These are phyloP conservation scores for Irineochytrium annulatum DNA, from an alignment of 192 early-diverging fungal genomes.

Conservation along the genomic window DNA sequence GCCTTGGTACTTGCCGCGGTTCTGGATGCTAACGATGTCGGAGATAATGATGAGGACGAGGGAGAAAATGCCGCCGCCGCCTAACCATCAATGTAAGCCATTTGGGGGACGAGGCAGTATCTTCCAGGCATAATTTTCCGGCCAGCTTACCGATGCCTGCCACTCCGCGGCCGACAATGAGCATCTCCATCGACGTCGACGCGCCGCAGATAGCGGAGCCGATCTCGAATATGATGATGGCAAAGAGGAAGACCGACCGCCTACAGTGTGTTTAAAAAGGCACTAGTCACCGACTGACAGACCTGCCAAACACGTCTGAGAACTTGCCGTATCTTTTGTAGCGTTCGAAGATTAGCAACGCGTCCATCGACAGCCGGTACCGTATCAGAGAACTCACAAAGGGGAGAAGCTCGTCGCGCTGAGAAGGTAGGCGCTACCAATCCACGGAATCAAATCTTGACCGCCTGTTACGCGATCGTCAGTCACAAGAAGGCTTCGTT, in stretches of 20 bases:
- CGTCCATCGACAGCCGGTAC: slow-evolving; percentile 64
- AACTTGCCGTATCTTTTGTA: slow-evolving; percentile 40
- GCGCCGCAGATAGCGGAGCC: slow-evolving; percentile 79
- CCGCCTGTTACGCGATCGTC: too few species aligned
- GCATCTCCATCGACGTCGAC: slow-evolving; percentile 54
- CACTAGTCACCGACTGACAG: too few species aligned
- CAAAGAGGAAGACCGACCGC: slow-evolving; percentile 59
- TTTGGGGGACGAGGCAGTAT: slow-evolving; percentile 49
- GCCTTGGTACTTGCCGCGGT: slow-evolving; percentile 67
- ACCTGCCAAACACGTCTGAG: slow-evolving; percentile 25
- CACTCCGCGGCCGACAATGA: slow-evolving; percentile 68
- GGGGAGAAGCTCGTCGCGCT: slow-evolving; percentile 53
- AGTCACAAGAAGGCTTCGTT: too few species aligned
- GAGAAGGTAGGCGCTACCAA: slow-evolving; percentile 75
- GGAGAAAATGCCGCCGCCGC: slow-evolving; percentile 72
- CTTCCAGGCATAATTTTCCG: too few species aligned
- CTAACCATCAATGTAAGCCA: slow-evolving; percentile 14
- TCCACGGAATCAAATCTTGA: slow-evolving; percentile 64
- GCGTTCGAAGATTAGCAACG: slow-evolving; percentile 57
- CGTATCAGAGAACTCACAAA: slow-evolving; percentile 53
- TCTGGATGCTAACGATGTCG: slow-evolving; percentile 38
- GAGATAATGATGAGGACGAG: slow-evolving; percentile 74
- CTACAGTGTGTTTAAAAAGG: too few species aligned
- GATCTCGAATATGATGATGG: slow-evolving; percentile 64
- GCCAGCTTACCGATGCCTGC: slow-evolving; percentile 44